Evolutionary conservation across 768 basidiomycete genomes (phyloP), one percentile per base, ranked within the genome.

Genomic region (Mrakia gelida): DNA sequence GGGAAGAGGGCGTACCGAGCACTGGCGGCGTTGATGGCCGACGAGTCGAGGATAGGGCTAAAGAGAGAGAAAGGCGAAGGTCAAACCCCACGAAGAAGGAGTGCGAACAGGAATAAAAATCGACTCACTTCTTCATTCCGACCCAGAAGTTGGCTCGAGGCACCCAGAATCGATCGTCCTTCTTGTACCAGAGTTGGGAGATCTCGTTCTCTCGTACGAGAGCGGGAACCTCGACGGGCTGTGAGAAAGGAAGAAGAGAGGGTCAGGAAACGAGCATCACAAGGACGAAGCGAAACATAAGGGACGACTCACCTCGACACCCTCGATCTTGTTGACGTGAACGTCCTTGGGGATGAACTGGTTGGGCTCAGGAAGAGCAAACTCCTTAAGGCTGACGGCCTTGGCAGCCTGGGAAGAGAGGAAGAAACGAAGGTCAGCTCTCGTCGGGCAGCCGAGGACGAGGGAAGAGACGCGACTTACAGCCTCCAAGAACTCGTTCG

Each of bases 101-200:
- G 54, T 30, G 11, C 1, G 45, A 75, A 28, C 3, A n/a, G 30
- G n/a, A 30, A 54, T 1, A 16, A 45, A 56, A 54, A 59, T 0
- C 59, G 56, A 81, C 85, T 30, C 82, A 92, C 92, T 89, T 92
- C 81, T 91, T 88, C 65, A 95, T 86, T 80, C 92, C 89, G 75
- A 98, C 87, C 76, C 91, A 85, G 30, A 91, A 79, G 70, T 79
- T 75, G 38, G 94, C 94, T 82, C 92, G 93, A 0, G 97, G 97
- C 15, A 96, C 89, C 92, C 94, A 96, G 86, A 97, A 99, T 79
- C 87, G 89, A 84, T 99, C 96, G 83, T 99, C 97, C 83, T 95
- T 95, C 87, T 99, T 99, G 85, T 95, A 89, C 95, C 96, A 99
- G 4, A 98, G 85, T 18, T 90, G 88, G 6, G 91, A 91, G 38